These are phyloP conservation scores for Fraxinus ornus DNA, from an alignment of 305 asterid species.

Conservation along the genomic window DNA sequence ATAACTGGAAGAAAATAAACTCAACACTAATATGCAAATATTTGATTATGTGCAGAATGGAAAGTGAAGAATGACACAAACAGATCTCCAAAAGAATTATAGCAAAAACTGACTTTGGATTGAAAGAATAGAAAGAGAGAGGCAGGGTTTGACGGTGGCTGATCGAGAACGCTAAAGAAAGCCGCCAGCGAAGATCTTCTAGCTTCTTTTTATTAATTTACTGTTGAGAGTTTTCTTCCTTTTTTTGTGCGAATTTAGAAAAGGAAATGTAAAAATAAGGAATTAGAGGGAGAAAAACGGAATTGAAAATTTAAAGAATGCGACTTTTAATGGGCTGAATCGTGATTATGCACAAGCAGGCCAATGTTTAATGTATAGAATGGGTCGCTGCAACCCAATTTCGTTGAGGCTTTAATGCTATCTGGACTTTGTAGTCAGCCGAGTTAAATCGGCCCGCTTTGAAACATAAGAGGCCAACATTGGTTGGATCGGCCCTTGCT, in stretches of 20 bases:
- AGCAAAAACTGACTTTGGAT: neutral
- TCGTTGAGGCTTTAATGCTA: neutral
- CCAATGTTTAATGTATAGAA: no score
- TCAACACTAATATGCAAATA: neutral
- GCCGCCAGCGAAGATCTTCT: constrained; percentile 4
- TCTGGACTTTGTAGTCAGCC: no score
- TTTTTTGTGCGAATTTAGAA: neutral
- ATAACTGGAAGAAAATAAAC: neutral
- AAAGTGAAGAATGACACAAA: neutral
- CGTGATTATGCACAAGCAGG: neutral
- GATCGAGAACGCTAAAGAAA: neutral
- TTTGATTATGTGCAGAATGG: neutral
- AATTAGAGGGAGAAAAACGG: neutral
- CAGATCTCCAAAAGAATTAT: neutral
- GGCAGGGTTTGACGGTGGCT: neutral
- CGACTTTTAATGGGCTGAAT: neutral
- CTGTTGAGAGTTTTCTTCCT: neutral
- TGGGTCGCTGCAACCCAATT: neutral
- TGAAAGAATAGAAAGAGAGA: neutral
- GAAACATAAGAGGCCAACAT: no score
- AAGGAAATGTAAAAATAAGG: neutral
- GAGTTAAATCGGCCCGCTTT: no score
- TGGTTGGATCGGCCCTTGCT: no score
- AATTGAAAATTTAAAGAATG: neutral
- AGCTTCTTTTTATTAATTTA: neutral